Evolutionary conservation across 2,329 filamentous ascomycete genomes (phyloP).

Genomic region (Polytolypa hystricis): DNA sequence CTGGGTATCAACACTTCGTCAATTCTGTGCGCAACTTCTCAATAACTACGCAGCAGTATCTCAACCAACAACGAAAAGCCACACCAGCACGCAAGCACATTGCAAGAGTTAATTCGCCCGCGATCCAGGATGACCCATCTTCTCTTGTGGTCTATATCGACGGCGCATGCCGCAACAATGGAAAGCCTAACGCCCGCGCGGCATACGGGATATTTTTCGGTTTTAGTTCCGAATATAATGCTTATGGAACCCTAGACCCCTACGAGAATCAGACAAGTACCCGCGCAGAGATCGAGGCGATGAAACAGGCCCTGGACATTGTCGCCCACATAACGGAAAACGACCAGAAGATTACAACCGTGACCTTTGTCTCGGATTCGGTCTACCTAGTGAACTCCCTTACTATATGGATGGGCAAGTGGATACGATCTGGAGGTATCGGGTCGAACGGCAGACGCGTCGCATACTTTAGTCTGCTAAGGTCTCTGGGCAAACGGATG

Average conservation of each 20-base stretch:
- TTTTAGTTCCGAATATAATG: background rate
- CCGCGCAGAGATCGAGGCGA: background rate
- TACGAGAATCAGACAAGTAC: background rate
- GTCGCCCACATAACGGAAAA: background rate
- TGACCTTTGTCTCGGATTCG: conserved; percentile 1
- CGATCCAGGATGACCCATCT: too few species aligned
- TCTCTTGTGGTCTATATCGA: conserved; percentile 2
- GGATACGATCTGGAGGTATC: background rate
- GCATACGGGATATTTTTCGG: background rate
- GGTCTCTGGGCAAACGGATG: background rate
- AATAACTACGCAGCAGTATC: too few species aligned
- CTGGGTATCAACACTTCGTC: too few species aligned
- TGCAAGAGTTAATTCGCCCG: too few species aligned
- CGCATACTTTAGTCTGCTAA: background rate
- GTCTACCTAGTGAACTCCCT: conserved; percentile 2
- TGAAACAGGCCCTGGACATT: background rate
- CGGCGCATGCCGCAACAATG: conserved; percentile 3
- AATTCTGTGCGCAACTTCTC: too few species aligned
- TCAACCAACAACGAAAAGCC: too few species aligned
- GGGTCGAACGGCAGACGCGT: background rate
- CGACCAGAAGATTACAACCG: background rate
- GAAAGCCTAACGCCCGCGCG: background rate
- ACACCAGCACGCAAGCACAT: too few species aligned
- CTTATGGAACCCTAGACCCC: background rate
- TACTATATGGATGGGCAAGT: background rate